Conservation (phyloP, 2,329 filamentous ascomycete genomes). For the Microthyrium microscopicum region DNA sequence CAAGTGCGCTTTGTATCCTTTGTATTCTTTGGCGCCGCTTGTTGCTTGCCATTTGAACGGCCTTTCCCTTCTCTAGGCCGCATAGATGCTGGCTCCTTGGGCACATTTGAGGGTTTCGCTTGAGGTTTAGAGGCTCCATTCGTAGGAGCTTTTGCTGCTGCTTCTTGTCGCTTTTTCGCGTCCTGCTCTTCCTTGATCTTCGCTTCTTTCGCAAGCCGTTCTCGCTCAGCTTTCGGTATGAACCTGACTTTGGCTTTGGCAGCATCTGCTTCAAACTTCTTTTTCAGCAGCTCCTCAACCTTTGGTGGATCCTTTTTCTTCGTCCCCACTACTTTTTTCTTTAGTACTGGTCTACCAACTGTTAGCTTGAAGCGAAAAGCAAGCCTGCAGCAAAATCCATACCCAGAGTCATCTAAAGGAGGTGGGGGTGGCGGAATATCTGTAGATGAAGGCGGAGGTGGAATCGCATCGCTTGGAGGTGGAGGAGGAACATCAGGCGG, state of each 20-base stretch:
- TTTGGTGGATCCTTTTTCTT: constrained; percentile 44
- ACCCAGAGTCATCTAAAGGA: constrained; percentile 8
- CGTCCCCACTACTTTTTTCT: constrained; percentile 12
- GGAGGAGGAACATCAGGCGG: constrained; percentile 28
- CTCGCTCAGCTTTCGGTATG: constrained; percentile 66
- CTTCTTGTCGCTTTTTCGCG: constrained; percentile 26
- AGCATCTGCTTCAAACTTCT: constrained; percentile 74
- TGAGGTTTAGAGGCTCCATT: constrained; percentile 3
- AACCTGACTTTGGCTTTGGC: constrained; percentile 65
- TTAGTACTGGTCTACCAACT: constrained; percentile 1
- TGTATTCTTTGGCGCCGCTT: constrained; percentile 10
- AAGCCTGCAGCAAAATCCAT: no score
- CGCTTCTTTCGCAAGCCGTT: constrained; percentile 64
- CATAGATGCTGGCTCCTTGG: constrained; percentile 35
- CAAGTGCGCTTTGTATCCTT: constrained; percentile 27
- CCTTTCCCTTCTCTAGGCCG: constrained; percentile 19
- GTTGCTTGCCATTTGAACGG: constrained; percentile 11
- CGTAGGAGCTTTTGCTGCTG: constrained; percentile 5
- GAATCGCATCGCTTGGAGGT: constrained; percentile 14
- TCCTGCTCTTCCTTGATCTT: constrained; percentile 55
- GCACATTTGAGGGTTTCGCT: constrained; percentile 11
- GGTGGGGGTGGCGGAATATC: constrained; percentile 10
- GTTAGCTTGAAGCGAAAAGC: background rate
- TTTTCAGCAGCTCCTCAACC: constrained; percentile 68
- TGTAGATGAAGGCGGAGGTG: constrained; percentile 9